These are phyloP conservation scores for Ploettnerulaceae sp. DNA, from an alignment of 2,329 filamentous ascomycete species.

Conservation along the genomic window DNA sequence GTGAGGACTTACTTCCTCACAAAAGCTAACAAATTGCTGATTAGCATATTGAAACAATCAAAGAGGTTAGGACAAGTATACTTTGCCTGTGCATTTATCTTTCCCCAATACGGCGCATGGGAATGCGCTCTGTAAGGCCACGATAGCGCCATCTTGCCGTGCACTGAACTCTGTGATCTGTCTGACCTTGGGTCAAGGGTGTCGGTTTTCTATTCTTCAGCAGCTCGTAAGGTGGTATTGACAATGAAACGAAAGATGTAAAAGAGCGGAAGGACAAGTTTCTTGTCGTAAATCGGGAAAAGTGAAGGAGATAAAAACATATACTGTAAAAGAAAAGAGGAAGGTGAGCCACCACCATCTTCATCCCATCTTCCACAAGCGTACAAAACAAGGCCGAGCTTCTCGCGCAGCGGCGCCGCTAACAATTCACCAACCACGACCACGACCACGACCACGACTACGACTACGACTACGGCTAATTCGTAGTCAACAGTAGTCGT, in stretches of 20 bases:
- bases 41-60: slow-evolving; percentile 4
- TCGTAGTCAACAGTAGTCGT: too few species aligned
- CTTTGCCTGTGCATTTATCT: slow-evolving; percentile 27
- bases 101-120: slow-evolving; percentile 28
- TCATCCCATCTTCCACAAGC: background rate
- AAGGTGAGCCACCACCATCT: background rate
- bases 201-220: background rate
- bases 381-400: background rate
- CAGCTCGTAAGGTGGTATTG: too few species aligned
- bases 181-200: too few species aligned
- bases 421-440: too few species aligned
- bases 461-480: too few species aligned
- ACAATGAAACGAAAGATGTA: too few species aligned
- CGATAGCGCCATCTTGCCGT: slow-evolving; percentile 19
- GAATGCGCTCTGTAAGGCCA: slow-evolving; percentile 26
- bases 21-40: slow-evolving; percentile 24
- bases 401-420: too few species aligned
- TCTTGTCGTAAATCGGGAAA: background rate
- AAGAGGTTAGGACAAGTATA: slow-evolving; percentile 13
- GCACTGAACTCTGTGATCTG: background rate
- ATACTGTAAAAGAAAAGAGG: background rate
- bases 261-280: background rate
- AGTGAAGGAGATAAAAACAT: background rate
- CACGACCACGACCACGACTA: too few species aligned
- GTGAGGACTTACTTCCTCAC: slow-evolving; percentile 29